These are phyloP conservation scores for Sesbania bispinosa DNA, from an alignment of 306 rosid species.

Conservation along the genomic window DNA sequence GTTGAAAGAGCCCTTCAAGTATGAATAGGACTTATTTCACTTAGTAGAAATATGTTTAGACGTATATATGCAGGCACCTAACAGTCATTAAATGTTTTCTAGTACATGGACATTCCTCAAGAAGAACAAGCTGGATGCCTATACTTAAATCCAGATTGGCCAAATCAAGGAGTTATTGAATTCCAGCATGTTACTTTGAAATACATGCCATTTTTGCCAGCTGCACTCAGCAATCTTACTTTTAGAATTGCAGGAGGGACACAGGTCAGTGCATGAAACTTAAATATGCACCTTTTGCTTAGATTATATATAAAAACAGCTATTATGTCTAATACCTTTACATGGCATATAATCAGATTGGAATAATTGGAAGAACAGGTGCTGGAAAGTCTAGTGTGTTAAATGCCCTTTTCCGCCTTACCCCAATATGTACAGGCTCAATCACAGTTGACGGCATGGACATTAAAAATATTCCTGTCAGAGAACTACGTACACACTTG, in stretches of 20 bases:
- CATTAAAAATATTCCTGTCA: slow-evolving; percentile 60
- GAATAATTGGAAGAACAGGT: slow-evolving; percentile 94
- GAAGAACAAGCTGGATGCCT: slow-evolving; percentile 66
- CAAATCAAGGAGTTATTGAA: slow-evolving; percentile 69
- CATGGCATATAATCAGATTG: slow-evolving; percentile 56
- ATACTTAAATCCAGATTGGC: slow-evolving; percentile 63
- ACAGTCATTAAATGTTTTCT: slow-evolving; percentile 26
- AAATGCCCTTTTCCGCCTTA: slow-evolving; percentile 87
- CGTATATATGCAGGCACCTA: slow-evolving; percentile 11
- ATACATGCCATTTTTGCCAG: slow-evolving; percentile 82
- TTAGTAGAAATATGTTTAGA: not conserved
- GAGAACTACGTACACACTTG: slow-evolving; percentile 79
- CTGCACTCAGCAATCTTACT: slow-evolving; percentile 72
- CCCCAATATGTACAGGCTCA: slow-evolving; percentile 63
- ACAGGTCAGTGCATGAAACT: slow-evolving; percentile 48
- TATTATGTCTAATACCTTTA: not conserved
- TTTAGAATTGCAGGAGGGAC: slow-evolving; percentile 72
- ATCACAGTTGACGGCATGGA: slow-evolving; percentile 71
- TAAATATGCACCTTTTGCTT: not conserved
- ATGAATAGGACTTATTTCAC: slow-evolving; percentile 24
- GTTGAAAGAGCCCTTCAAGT: slow-evolving; percentile 94
- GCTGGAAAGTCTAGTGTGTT: slow-evolving; percentile 97
- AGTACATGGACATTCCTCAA: slow-evolving; percentile 91
- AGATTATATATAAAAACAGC: not conserved
- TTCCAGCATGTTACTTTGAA: slow-evolving; percentile 82